A percentile compares a stretch with the other conserved stretches of the same genome.
Conservation (phyloP, 2,329 filamentous ascomycete genomes). For the Fonsecaea pedrosoi region DNA sequence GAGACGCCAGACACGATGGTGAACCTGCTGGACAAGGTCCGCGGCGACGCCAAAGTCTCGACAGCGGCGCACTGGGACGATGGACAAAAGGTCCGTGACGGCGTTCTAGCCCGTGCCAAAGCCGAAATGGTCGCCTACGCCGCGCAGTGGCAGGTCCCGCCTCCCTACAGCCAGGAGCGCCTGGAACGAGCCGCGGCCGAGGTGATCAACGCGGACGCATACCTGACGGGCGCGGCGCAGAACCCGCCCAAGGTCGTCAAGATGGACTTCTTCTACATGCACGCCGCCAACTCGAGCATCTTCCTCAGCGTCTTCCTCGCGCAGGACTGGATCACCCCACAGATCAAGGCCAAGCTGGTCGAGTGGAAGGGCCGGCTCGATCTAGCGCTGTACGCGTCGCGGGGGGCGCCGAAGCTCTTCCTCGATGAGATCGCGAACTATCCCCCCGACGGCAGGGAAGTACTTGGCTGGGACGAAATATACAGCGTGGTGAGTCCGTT, state of each 20-base stretch:
- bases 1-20: conserved; percentile 5
- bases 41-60: background rate
- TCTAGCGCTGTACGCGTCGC: conserved; percentile 11
- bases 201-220: conserved; percentile 18
- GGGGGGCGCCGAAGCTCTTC: conserved; percentile 2
- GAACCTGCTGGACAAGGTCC: conserved; percentile 3
- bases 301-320: conserved; percentile 13
- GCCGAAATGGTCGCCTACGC: conserved; percentile 11
- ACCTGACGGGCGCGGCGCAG: conserved; percentile 10
- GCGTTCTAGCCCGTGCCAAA: conserved; percentile 4
- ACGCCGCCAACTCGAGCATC: conserved; percentile 10
- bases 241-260: conserved; percentile 10
- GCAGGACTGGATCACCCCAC: conserved; percentile 7
- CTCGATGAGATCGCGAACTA: conserved; percentile 10
- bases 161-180: background rate
- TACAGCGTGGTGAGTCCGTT: background rate
- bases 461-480: conserved; percentile 5
- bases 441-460: background rate
- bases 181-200: conserved; percentile 11
- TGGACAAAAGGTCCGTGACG: conserved; percentile 14
- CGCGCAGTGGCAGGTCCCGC: background rate
- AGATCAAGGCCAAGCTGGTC: conserved; percentile 4
- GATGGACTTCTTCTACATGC: conserved; percentile 22
- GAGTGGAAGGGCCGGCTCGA: conserved; percentile 18
- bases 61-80: conserved; percentile 14